Evolutionary conservation across 768 basidiomycete genomes (phyloP).

Genomic region (Xerocomellus dryophilus): DNA sequence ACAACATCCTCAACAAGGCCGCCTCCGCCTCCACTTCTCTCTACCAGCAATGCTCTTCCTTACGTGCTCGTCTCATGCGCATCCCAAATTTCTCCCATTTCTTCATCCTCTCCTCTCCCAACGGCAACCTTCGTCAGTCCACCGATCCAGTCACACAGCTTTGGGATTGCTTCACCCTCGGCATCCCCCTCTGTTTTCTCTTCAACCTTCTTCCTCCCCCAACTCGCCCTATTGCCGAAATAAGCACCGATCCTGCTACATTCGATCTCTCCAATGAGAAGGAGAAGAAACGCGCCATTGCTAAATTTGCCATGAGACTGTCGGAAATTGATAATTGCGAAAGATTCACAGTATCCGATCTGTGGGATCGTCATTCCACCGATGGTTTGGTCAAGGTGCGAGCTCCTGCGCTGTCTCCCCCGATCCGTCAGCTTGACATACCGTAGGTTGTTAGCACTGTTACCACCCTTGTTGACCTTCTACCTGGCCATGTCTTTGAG

Average conservation of each 20-base stretch:
- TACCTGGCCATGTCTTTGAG: conserved; percentile 69
- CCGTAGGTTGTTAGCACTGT: conserved; percentile 85
- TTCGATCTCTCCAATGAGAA: conserved; percentile 75
- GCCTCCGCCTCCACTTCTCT: conserved; percentile 85
- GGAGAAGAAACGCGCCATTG: conserved; percentile 86
- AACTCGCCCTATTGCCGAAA: conserved; percentile 42
- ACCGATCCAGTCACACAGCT: conserved; percentile 93
- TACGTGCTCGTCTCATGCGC: conserved; percentile 74
- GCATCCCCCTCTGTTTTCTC: conserved; percentile 91
- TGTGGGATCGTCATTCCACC: conserved; percentile 87
- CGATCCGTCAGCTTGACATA: not conserved
- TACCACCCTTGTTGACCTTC: conserved; percentile 73
- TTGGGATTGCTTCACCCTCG: conserved; percentile 91
- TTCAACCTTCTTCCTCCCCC: conserved; percentile 81
- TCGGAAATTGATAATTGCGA: conserved; percentile 67
- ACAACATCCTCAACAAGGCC: conserved; percentile 87
- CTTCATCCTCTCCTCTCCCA: conserved; percentile 56
- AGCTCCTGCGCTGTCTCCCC: conserved; percentile 3
- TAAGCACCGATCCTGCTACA: conserved; percentile 62
- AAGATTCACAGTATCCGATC: conserved; percentile 86
- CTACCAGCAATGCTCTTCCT: conserved; percentile 86
- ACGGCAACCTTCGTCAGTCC: conserved; percentile 64
- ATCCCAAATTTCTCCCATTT: conserved; percentile 71
- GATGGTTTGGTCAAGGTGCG: conserved; percentile 93
- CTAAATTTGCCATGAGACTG: conserved; percentile 88